Conservation (phyloP, 176 grass and related monocot genomes). For the Juncus effusus region DNA sequence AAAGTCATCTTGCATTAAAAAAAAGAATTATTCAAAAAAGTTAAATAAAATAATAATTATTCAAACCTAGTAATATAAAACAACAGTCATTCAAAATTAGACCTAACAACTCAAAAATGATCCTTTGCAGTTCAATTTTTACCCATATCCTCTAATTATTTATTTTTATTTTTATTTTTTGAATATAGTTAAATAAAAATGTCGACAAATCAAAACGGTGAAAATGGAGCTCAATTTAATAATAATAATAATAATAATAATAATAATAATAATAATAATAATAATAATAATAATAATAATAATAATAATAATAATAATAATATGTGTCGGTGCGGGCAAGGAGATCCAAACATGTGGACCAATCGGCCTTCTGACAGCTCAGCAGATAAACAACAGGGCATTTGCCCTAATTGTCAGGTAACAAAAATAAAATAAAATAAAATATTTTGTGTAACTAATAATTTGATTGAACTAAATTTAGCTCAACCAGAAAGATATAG, state of each 20-base stretch:
- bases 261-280: too few relatives aligned
- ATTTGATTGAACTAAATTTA: not conserved
- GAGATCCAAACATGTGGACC: constrained; percentile 60
- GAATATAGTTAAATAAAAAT: constrained; percentile 33
- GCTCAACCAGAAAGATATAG: not conserved
- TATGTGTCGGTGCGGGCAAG: constrained; percentile 65
- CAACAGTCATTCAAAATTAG: too few relatives aligned
- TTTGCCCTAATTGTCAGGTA: constrained; percentile 75
- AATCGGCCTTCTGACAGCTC: constrained; percentile 50
- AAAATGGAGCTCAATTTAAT: constrained; percentile 42
- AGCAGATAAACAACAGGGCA: constrained; percentile 48
- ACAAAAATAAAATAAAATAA: not conserved
- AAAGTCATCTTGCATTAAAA: too few relatives aligned
- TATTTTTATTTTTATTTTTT: too few relatives aligned
- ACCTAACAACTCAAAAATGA: too few relatives aligned
- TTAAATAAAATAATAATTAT: too few relatives aligned
- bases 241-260: too few relatives aligned
- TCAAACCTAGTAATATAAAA: too few relatives aligned
- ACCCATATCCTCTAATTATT: too few relatives aligned
- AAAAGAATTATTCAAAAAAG: too few relatives aligned
- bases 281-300: too few relatives aligned
- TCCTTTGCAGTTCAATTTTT: too few relatives aligned
- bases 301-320: constrained; percentile 25
- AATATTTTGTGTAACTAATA: not conserved
- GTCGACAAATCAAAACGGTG: constrained; percentile 52